These are phyloP conservation scores for Aspergillus kassunensis DNA, from an alignment of 495 filamentous ascomycete species.

Conservation along the genomic window DNA sequence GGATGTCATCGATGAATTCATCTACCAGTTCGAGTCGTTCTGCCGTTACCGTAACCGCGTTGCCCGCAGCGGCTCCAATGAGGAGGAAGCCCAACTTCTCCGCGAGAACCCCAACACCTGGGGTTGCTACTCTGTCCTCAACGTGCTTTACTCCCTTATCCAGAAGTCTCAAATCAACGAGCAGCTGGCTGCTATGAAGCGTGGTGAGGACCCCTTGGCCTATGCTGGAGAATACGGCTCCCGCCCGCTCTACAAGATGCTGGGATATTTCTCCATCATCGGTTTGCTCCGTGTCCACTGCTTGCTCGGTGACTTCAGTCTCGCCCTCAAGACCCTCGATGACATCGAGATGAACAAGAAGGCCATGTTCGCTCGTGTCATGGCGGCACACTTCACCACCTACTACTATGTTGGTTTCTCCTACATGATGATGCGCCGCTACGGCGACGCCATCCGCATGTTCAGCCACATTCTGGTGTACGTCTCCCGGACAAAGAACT, in stretches of 20 bases:
- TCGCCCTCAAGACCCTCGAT: conserved; percentile 96
- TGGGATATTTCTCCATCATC: conserved; percentile 99
- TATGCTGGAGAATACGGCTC: conserved; percentile 93
- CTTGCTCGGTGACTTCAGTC: conserved; percentile 94
- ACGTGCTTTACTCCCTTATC: conserved; percentile 98
- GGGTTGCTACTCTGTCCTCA: conserved; percentile 99
- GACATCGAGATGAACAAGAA: conserved; percentile 99
- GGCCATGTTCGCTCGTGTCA: conserved; percentile 98
- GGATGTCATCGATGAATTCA: conserved; percentile 99
- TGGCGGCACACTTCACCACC: conserved; percentile 99
- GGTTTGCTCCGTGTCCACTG: conserved; percentile 94
- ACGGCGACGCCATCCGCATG: conserved; percentile 97
- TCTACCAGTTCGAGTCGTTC: conserved; percentile 99
- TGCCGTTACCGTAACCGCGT: conserved; percentile 91
- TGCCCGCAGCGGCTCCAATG: conserved; percentile 76
- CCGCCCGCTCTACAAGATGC: conserved; percentile 91
- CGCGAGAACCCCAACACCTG: conserved; percentile 97
- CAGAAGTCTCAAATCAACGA: conserved; percentile 97
- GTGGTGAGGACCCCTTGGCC: conserved; percentile 75
- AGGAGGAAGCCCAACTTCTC: conserved; percentile 85
- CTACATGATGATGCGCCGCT: conserved; percentile 99
- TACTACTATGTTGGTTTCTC: conserved; percentile 99
- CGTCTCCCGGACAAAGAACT: conserved; percentile 98
- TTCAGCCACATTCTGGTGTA: conserved; percentile 99
- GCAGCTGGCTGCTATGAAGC: conserved; percentile 91